Evolutionary conservation across 495 filamentous ascomycete genomes (phyloP).

Genomic region (Lichina pygmaea): DNA sequence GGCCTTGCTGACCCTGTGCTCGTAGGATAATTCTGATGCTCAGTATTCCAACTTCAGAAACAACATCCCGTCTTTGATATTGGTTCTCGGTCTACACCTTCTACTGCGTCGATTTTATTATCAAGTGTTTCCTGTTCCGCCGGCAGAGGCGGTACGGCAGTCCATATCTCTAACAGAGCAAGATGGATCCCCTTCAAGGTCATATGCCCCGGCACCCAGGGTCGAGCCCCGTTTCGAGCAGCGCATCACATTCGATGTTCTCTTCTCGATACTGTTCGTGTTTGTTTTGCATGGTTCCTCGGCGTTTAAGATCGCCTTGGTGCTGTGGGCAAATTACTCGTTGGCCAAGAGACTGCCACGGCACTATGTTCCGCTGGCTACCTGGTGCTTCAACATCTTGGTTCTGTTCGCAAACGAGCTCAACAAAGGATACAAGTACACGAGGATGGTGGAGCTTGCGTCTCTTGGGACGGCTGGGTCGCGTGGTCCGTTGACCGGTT

Average conservation of each 20-base stretch:
- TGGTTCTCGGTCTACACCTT: conserved; percentile 49
- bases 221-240: no score
- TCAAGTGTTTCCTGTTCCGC: conserved; percentile 3
- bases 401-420: conserved; percentile 81
- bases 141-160: no score
- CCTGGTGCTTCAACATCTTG: conserved; percentile 81
- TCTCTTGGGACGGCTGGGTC: conserved; percentile 10
- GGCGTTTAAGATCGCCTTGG: conserved; percentile 48
- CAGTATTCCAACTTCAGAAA: conserved; percentile 73
- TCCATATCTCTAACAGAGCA: no score
- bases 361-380: conserved; percentile 39
- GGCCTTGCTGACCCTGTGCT: background rate
- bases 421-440: conserved; percentile 45
- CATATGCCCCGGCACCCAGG: conserved; percentile 12
- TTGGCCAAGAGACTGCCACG: conserved; percentile 43
- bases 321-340: conserved; percentile 58
- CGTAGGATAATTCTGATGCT: conserved; percentile 62
- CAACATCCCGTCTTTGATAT: conserved; percentile 57
- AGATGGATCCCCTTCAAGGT: conserved; percentile 3
- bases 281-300: conserved; percentile 64
- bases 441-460: conserved; percentile 27
- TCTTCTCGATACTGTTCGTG: conserved; percentile 59
- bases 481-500: conserved; percentile 10
- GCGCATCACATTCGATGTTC: conserved; percentile 56
- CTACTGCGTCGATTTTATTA: conserved; percentile 49